Evolutionary conservation across 2,329 filamentous ascomycete genomes (phyloP), one percentile per base, ranked within the genome.

Genomic region (Cercospora sojina): DNA sequence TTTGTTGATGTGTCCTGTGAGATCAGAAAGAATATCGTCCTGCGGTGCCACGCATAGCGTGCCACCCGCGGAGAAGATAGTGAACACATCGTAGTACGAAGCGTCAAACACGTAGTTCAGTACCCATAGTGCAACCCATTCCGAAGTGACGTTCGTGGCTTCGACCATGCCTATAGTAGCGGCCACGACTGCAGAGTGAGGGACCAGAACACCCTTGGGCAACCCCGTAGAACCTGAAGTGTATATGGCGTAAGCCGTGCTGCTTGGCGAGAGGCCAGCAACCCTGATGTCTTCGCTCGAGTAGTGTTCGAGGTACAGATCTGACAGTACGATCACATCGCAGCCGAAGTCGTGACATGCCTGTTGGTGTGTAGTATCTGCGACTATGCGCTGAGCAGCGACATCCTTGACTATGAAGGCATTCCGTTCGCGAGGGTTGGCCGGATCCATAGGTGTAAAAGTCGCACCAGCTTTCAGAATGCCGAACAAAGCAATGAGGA

Each of bases 11-110:
- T 69, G 81, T 18, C 81, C 81, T 13, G 80, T 77, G 31, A 84
- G 77, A 69, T 84, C 80, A 63, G 82, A 82, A 66, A 83, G 76
- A 3, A 82, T 79, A 27, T 81, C 79, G 49, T 80, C 73, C 72
- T 81, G 74, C 70, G 79, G 80, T 1, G 81, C 81, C 8, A 84
- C 78, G 69, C 83, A 84, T 5, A 84, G 76, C 29, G 79, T 81
- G 25, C 81, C 83, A 58, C 83, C 83, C 25, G 79, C 73, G 74
- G 75, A 75, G 31, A 77, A 74, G n/a, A 77, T 79, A 62, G 68
- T 77, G 67, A 79, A 78, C 41, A 76, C 73, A 18, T 77, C 81
- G 72, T 77, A 72, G 20, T 83, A 73, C 29, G 77, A 58, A 9
- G 60, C 67, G 59, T 68, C 67, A 31, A 68, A 68, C 23, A 61